Evolutionary conservation across 306 rosid species (phyloP).

Genomic region (Cicer arietinum): DNA sequence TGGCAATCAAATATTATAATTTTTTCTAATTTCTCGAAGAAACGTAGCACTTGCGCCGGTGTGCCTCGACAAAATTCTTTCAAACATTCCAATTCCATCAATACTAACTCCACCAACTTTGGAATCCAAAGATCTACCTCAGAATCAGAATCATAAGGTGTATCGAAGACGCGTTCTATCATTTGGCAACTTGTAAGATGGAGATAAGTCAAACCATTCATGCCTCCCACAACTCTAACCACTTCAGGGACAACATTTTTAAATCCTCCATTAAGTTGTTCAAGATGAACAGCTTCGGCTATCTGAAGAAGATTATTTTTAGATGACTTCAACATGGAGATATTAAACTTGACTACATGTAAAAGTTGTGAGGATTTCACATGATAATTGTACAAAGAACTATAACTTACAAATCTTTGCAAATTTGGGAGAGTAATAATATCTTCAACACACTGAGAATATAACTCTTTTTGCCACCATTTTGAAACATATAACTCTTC

Average conservation of each 20-base stretch:
- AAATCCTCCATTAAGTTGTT: neutral
- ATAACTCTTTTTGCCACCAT: neutral
- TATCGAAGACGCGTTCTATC: neutral
- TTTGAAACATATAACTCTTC: constrained; percentile 43
- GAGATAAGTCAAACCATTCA: neutral
- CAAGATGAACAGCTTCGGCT: neutral
- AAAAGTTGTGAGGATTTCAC: neutral
- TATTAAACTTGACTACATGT: neutral
- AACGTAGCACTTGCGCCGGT: neutral
- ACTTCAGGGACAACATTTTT: neutral
- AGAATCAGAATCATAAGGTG: neutral
- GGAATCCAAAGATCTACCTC: neutral
- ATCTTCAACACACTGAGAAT: constrained; percentile 14
- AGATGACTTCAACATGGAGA: neutral
- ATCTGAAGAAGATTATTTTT: neutral
- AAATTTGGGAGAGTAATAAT: neutral
- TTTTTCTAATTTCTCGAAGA: constrained; percentile 22
- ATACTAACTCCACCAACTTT: neutral
- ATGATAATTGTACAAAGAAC: neutral
- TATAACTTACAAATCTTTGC: neutral
- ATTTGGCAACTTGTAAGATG: neutral
- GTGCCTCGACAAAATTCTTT: constrained; percentile 23
- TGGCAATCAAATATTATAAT: neutral
- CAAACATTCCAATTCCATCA: neutral
- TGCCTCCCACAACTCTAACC: neutral